phyloP scores from a whole-genome alignment of 768 basidiomycete species.

The Baorangia bicolor region DNA sequence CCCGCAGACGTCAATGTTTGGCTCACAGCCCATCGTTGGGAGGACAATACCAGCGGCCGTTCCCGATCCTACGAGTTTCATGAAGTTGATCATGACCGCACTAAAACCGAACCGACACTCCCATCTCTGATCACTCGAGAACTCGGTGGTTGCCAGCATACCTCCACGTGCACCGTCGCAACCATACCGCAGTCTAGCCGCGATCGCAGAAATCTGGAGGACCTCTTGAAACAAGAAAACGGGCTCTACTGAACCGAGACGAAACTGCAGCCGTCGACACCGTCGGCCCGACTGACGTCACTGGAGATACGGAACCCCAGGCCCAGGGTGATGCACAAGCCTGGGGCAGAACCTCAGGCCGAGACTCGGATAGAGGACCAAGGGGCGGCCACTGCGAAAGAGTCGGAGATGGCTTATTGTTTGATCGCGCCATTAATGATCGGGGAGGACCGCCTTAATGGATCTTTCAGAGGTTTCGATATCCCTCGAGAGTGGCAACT shows the following conservation, averaged over 20 bases:
- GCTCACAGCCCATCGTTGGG: background rate
- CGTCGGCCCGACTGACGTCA: background rate
- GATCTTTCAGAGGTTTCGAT: background rate
- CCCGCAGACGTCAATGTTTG: background rate
- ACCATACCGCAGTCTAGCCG: conserved; percentile 16
- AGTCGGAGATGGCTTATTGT: background rate
- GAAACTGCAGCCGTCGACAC: background rate
- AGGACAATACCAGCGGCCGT: background rate
- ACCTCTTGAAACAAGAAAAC: background rate
- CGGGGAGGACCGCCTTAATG: background rate
- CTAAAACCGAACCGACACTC: background rate
- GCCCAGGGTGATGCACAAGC: background rate
- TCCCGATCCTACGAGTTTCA: background rate
- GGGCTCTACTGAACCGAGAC: background rate
- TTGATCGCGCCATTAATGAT: background rate
- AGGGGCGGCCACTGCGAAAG: background rate
- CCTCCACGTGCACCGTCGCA: conserved; percentile 2
- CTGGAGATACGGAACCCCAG: background rate
- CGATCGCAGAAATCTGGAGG: conserved; percentile 5
- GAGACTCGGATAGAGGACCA: background rate
- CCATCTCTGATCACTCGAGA: background rate
- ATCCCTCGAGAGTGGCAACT: background rate
- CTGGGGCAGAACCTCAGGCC: background rate
- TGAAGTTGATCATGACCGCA: background rate
- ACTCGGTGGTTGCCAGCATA: background rate